A percentile compares a stretch with the other conserved stretches of the same genome.
Conservation (phyloP, 495 filamentous ascomycete species). For the Ramalina peruviana region DNA sequence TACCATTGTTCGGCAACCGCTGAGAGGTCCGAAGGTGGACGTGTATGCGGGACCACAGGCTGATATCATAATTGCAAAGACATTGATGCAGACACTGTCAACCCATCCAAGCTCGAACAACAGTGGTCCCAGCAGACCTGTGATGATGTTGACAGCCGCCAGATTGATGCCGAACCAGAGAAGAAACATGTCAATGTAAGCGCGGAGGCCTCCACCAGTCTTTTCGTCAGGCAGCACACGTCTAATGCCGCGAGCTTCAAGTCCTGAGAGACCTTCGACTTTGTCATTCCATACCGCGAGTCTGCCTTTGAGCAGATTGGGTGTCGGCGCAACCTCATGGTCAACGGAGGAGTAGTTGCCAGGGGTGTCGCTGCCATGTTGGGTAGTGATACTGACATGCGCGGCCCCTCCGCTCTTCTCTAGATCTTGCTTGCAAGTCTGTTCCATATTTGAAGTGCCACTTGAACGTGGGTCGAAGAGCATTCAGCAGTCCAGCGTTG, state of each 20-base stretch:
- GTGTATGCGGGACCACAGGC: conserved; percentile 47
- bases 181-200: conserved; percentile 13
- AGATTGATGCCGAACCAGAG: conserved; percentile 37
- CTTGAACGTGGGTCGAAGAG: conserved; percentile 1
- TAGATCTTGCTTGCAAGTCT: conserved; percentile 10
- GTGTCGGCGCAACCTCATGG: conserved; percentile 17
- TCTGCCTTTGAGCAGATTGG: conserved; percentile 8
- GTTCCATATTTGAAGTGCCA: not conserved
- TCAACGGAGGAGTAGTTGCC: not conserved
- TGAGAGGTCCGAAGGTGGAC: conserved; percentile 52
- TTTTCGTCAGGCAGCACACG: conserved; percentile 10
- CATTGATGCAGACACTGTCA: conserved; percentile 46
- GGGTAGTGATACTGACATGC: not conserved
- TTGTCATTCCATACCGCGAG: conserved; percentile 7
- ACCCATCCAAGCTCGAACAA: conserved; percentile 50
- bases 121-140: conserved; percentile 53
- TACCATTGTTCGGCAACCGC: conserved; percentile 59
- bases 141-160: conserved; percentile 54
- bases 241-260: conserved; percentile 9
- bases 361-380: conserved; percentile 4
- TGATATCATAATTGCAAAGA: conserved; percentile 47
- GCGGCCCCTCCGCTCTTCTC: conserved; percentile 9
- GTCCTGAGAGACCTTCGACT: conserved; percentile 8
- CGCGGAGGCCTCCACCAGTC: not conserved
- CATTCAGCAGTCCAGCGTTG: not conserved